Evolutionary conservation across 306 rosid species (phyloP), one percentile per base, ranked within the genome.

Genomic region (Parietaria judaica): DNA sequence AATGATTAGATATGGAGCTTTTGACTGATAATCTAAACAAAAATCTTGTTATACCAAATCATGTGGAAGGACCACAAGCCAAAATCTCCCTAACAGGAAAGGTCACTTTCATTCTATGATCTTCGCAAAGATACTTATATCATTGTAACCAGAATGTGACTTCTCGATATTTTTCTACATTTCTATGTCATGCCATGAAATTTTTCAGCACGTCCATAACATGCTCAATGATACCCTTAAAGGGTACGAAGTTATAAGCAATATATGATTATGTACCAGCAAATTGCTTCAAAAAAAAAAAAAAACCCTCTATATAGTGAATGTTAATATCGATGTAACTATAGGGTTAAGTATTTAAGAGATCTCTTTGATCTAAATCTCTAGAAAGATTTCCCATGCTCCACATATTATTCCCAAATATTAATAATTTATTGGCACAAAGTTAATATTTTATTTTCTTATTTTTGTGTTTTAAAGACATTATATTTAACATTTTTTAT

Each of bases 31-130:
- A 41, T 49, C 53, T 5, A 10, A 5, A 49, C 53, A 5, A 4
- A 49, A 4, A 49, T 49, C 53, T 11, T 8, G 31, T 8, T 5
- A 41, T 41, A 41, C 9, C 45, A 41, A 8, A 41, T 41, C 45
- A 41, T 41, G 45, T 5, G 38, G 61, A 17, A 65, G 79, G 79
- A 69, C 75, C 82, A 58, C 46, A 43, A 54, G 43, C 61, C 52
- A 44, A 48, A 44, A 60, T 57, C 49, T 41, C 35, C 54, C 15
- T 43, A 68, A 15, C 48, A 31, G 59, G 50, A 50, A 68, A 60
- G 56, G 57, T 64, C 58, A 64, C 51, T 57, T 64, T 68, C 64
- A 37, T 48, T 43, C 66, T 51, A 56, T 56, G 43, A 51, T 68
- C 50, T 51, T 63, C 66, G 60, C 45, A 13, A 66, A 47, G 63